phyloP scores from a whole-genome alignment of 2,329 filamentous ascomycete species.

The Onygenales sp. region DNA sequence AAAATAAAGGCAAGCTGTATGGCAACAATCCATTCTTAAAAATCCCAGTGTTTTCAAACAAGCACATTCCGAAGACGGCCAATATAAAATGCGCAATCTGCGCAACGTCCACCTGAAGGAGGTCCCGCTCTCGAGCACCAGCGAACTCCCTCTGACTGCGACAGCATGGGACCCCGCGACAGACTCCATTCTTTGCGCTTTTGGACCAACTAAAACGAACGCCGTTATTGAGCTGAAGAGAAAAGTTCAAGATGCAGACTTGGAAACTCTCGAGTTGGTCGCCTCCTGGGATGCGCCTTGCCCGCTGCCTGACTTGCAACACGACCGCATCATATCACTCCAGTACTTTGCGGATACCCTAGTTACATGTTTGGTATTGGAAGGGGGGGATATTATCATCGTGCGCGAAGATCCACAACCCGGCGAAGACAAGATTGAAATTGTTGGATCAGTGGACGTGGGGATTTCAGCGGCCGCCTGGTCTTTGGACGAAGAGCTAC shows the following conservation, averaged over 20 bases:
- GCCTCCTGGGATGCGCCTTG: constrained; percentile 85
- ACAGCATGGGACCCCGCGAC: constrained; percentile 76
- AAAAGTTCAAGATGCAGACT: constrained; percentile 25
- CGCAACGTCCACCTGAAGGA: constrained; percentile 63
- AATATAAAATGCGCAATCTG: constrained; percentile 68
- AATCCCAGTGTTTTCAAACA: neutral
- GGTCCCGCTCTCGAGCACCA: constrained; percentile 44
- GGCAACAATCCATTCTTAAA: neutral
- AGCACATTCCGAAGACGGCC: neutral
- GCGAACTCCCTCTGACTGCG: constrained; percentile 58
- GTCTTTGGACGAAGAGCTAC: constrained; percentile 90
- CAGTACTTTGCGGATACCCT: constrained; percentile 77
- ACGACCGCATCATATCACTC: constrained; percentile 67
- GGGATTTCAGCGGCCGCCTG: constrained; percentile 83
- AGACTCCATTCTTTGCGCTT: constrained; percentile 70
- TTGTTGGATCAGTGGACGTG: constrained; percentile 86
- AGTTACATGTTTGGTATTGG: constrained; percentile 71
- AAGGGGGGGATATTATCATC: constrained; percentile 82
- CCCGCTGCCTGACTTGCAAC: constrained; percentile 62
- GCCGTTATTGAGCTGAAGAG: constrained; percentile 64
- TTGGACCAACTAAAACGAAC: constrained; percentile 65
- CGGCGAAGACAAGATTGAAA: constrained; percentile 76
- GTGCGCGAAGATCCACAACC: constrained; percentile 62
- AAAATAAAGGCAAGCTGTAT: neutral
- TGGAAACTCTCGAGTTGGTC: constrained; percentile 43